Evolutionary conservation across 129 eudicot genomes (phyloP).

Genomic region (Chrysanthemum makinoi): DNA sequence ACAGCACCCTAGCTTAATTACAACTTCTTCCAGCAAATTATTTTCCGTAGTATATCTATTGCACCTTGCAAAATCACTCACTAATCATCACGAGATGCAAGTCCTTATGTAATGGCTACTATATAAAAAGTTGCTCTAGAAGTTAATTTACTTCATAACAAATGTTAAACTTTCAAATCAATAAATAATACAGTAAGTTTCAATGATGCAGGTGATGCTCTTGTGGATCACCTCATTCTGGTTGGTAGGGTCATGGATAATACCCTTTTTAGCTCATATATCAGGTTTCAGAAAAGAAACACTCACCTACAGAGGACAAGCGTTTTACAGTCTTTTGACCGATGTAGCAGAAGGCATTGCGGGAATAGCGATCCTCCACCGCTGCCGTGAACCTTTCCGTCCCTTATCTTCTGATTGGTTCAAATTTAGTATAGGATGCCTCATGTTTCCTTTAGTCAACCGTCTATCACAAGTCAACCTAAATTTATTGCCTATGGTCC

Average conservation of each 20-base stretch:
- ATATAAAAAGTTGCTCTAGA: not conserved
- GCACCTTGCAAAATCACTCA: too few relatives aligned
- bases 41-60: too few relatives aligned
- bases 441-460: conserved; percentile 69
- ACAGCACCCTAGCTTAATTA: too few relatives aligned
- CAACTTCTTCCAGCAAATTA: too few relatives aligned
- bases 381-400: conserved; percentile 52
- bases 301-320: conserved; percentile 59
- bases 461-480: conserved; percentile 63
- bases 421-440: conserved; percentile 53
- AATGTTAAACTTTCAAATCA: not conserved
- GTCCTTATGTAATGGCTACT: not conserved
- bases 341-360: conserved; percentile 66
- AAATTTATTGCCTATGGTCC: conserved; percentile 46
- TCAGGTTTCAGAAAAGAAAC: conserved; percentile 61
- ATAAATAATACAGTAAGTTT: too few relatives aligned
- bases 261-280: conserved; percentile 59
- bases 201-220: conserved; percentile 55
- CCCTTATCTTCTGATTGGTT: conserved; percentile 69
- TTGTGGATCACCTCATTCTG: conserved; percentile 67
- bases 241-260: conserved; percentile 67
- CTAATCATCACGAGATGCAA: too few relatives aligned
- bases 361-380: conserved; percentile 59
- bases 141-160: not conserved
- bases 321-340: conserved; percentile 60